These are phyloP conservation scores for Epithemia pelagica DNA, from an alignment of 108 stramenopile genomes.

Conservation along the genomic window DNA sequence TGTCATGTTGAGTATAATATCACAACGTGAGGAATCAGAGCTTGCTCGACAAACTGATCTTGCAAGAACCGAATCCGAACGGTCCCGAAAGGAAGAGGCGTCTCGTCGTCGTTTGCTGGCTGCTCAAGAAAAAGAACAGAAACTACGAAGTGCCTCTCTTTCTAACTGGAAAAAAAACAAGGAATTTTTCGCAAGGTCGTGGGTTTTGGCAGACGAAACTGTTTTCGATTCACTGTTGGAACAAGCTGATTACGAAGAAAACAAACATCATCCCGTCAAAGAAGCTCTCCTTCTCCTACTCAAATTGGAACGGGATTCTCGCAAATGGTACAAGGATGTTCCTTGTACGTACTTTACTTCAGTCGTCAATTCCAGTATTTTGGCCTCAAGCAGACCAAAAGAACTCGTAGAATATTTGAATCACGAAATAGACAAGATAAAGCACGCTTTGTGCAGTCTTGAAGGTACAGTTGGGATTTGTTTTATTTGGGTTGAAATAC, in stretches of 20 bases:
- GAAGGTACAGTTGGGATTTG: neutral
- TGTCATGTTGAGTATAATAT: neutral
- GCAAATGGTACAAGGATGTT: neutral
- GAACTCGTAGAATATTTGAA: neutral
- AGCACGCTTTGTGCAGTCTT: neutral
- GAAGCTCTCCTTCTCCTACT: neutral
- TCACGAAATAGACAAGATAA: neutral
- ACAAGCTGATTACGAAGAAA: neutral
- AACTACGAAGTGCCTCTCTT: neutral
- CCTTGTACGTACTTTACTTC: neutral
- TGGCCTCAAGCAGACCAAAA: neutral
- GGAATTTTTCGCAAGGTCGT: neutral
- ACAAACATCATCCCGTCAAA: neutral
- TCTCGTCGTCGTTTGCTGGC: neutral
- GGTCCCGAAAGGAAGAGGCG: neutral
- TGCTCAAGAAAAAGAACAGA: neutral
- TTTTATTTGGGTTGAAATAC: neutral
- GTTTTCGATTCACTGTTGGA: neutral
- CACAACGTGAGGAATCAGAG: neutral
- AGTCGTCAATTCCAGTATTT: neutral
- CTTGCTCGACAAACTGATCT: neutral
- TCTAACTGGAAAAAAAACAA: neutral
- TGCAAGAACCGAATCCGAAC: neutral
- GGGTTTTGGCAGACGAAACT: neutral
- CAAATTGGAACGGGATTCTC: neutral